Evolutionary conservation across 2,329 filamentous ascomycete genomes (phyloP), one percentile per base, ranked within the genome.

Genomic region (Diaporthe citriasiana): DNA sequence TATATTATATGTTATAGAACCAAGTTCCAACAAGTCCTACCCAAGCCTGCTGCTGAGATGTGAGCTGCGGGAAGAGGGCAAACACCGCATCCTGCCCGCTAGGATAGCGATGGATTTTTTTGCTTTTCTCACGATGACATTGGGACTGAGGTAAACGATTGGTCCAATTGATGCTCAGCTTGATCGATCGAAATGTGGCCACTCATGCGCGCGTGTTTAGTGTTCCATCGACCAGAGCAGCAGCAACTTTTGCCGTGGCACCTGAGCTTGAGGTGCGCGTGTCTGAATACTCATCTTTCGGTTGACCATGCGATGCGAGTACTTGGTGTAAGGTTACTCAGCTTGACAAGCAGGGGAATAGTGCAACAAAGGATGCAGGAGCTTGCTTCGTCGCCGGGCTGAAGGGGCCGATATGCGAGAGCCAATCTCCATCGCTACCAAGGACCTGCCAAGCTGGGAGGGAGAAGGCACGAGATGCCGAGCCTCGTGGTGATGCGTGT

Each of bases 281-380:
- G 63, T 71, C 50, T 60, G 33, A 12, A 63, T 45, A 42, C 56
- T 60, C 50, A 59, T n/a, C 70, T 40, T 40, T 63, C 47, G 70
- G 57, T 8, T 55, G 45, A 53, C 45, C 70, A 71, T 63, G 70
- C 45, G 45, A 71, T 63, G 70, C 30, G 38, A 71, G 60, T 70
- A 51, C 40, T 53, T 57, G 40, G 71, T 73, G 71, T 60, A 59
- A 56, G 56, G 71, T 71, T 73, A 63, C 66, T 25, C 71, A 42
- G 59, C 66, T 73, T 73, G 71, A 68, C 66, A 73, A 72, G 74
- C 71, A 70, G 73, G 70, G 73, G 70, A 51, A 70, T 33, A 60
- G 65, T 70, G 71, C 50, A 53, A 73, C 63, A 70, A 42, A 6
- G 69, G 56, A 70, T 45, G 25, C 47, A 22, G 30, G 56, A 50